phyloP scores from a whole-genome alignment of 1,284 basidiomycete species.

The Ustilago trichophora region DNA sequence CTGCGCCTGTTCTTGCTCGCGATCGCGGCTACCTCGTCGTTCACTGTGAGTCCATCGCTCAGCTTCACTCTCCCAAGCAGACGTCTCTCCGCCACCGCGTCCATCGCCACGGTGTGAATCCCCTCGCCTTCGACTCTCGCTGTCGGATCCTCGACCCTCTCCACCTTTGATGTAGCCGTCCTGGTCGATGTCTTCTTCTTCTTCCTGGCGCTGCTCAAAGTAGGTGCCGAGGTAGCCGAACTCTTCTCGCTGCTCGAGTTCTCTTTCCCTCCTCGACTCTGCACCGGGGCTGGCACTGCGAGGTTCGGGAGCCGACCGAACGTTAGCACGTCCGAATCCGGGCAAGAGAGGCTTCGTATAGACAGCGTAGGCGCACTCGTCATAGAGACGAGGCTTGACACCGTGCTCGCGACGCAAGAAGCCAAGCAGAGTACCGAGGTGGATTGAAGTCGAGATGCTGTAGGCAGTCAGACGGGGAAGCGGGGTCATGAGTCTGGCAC shows the following conservation, averaged over 20 bases:
- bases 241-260: slow-evolving; percentile 86
- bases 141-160: slow-evolving; percentile 50
- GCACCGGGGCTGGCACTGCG: slow-evolving; percentile 72
- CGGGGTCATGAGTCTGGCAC: slow-evolving; percentile 49
- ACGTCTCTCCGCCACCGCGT: slow-evolving; percentile 38
- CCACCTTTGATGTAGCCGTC: slow-evolving; percentile 64
- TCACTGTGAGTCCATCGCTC: slow-evolving; percentile 32
- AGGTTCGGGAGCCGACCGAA: slow-evolving; percentile 78
- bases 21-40: slow-evolving; percentile 24
- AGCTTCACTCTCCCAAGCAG: slow-evolving; percentile 52
- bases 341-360: slow-evolving; percentile 90
- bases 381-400: slow-evolving; percentile 85
- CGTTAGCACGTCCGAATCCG: slow-evolving; percentile 84
- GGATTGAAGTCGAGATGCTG: slow-evolving; percentile 78
- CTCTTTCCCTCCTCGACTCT: slow-evolving; percentile 73
- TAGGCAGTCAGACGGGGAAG: slow-evolving; percentile 72
- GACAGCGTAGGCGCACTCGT: slow-evolving; percentile 91
- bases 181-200: slow-evolving; percentile 59
- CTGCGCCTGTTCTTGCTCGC: neutral
- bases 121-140: slow-evolving; percentile 37
- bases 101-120: slow-evolving; percentile 18
- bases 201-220: slow-evolving; percentile 58
- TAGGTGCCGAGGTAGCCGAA: slow-evolving; percentile 80
- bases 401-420: slow-evolving; percentile 94
- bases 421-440: slow-evolving; percentile 61